These are phyloP conservation scores for Thamnidium elegans DNA, from an alignment of 192 early-diverging fungal genomes.

Conservation along the genomic window DNA sequence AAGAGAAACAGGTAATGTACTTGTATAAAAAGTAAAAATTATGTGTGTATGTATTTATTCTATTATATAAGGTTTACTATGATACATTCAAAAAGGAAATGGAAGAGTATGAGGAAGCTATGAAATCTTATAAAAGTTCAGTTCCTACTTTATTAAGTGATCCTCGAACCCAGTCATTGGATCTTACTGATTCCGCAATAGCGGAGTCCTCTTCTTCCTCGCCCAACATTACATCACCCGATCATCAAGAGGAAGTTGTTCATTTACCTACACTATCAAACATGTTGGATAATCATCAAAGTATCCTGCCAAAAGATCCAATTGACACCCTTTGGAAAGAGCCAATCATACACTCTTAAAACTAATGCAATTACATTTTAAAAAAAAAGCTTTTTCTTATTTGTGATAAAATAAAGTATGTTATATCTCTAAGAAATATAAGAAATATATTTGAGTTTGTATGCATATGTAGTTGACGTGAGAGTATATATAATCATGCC, in stretches of 20 bases:
- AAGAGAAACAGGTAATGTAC: constrained; percentile 44
- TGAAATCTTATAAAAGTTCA: constrained; percentile 28
- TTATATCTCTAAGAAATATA: too few species aligned
- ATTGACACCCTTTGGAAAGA: neutral
- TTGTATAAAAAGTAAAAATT: too few species aligned
- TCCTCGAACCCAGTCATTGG: neutral
- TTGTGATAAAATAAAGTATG: too few species aligned
- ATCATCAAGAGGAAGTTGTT: neutral
- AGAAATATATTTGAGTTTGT: too few species aligned
- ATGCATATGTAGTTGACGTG: too few species aligned
- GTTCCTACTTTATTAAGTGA: neutral
- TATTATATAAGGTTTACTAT: constrained; percentile 18
- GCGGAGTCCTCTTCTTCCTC: neutral
- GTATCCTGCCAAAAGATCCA: neutral
- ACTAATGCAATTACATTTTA: too few species aligned
- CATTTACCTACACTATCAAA: too few species aligned
- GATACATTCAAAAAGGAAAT: constrained; percentile 35
- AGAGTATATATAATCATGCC: too few species aligned
- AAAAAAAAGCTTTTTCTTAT: too few species aligned
- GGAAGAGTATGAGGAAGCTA: constrained; percentile 34
- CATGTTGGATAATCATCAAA: neutral
- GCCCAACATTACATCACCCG: neutral
- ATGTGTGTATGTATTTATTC: neutral
- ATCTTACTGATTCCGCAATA: neutral
- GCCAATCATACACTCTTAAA: neutral